Evolutionary conservation across 768 basidiomycete genomes (phyloP).

Genomic region (Leucocoprinus birnbaumii): DNA sequence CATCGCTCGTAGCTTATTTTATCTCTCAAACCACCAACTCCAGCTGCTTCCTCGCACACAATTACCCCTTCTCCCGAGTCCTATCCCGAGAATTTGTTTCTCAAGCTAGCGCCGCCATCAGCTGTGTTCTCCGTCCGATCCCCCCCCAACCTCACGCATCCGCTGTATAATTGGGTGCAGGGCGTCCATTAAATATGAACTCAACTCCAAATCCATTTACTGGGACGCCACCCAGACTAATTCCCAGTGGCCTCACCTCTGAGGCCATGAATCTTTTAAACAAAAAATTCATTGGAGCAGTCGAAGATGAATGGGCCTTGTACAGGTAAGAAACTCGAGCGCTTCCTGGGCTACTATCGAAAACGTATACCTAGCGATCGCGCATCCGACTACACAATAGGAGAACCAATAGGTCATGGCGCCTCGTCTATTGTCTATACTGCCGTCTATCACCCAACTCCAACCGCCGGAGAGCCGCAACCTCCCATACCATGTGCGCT

Average conservation of each 20-base stretch:
- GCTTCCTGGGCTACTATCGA: slow-evolving; percentile 5
- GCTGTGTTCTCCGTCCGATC: no score
- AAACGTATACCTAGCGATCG: slow-evolving; percentile 48
- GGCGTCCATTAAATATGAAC: neutral
- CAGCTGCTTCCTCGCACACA: neutral
- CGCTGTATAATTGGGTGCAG: no score
- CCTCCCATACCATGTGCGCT: slow-evolving; percentile 65
- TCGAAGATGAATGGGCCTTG: slow-evolving; percentile 80
- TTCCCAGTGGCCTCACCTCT: neutral
- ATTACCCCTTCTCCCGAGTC: neutral
- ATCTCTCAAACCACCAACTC: neutral
- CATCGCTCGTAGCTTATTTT: neutral
- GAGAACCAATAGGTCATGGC: slow-evolving; percentile 83
- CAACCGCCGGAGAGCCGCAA: slow-evolving; percentile 12
- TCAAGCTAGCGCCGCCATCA: neutral
- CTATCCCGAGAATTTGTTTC: neutral
- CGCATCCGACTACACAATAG: slow-evolving; percentile 70
- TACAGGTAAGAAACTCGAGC: slow-evolving; percentile 52
- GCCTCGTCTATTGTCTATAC: slow-evolving; percentile 90
- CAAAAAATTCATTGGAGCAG: slow-evolving; percentile 68
- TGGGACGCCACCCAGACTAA: neutral
- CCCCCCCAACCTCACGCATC: no score
- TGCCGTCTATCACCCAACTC: slow-evolving; percentile 59
- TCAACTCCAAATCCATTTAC: neutral
- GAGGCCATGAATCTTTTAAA: slow-evolving; percentile 17